Percentiles rank a stretch among this genome's conserved stretches.
phyloP scores from a whole-genome alignment of 2,329 filamentous ascomycete genomes.

The Epichloe bromicola region DNA sequence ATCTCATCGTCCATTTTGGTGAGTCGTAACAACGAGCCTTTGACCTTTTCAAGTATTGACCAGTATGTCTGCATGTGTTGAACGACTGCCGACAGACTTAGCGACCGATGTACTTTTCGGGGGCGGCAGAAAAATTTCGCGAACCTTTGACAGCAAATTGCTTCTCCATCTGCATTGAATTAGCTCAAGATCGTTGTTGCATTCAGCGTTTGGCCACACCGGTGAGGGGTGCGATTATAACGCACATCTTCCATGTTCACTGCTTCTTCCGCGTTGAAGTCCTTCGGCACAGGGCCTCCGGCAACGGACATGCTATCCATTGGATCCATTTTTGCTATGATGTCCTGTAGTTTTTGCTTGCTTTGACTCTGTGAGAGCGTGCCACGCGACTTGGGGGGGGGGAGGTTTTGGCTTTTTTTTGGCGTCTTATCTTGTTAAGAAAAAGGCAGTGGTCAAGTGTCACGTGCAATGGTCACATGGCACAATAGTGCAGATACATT shows the following conservation, averaged over 20 bases:
- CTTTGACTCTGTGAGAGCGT: neutral
- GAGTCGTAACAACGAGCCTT: constrained; percentile 75
- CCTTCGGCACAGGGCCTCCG: constrained; percentile 30
- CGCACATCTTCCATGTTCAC: constrained; percentile 44
- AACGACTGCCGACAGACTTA: constrained; percentile 41
- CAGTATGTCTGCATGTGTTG: constrained; percentile 97
- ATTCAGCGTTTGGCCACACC: neutral
- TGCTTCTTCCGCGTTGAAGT: constrained; percentile 46
- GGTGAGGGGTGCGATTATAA: constrained; percentile 4
- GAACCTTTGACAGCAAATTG: constrained; percentile 94
- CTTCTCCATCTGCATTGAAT: constrained; percentile 69
- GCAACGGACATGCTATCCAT: constrained; percentile 23
- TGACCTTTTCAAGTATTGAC: constrained; percentile 83
- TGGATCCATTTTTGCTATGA: constrained; percentile 21
- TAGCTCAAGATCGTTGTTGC: neutral
- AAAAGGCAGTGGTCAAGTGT: too few species aligned
- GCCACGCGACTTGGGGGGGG: neutral
- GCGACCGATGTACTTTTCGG: neutral
- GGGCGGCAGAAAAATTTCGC: neutral
- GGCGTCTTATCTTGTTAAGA: neutral
- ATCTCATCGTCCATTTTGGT: constrained; percentile 96
- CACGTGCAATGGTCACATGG: too few species aligned
- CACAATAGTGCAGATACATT: too few species aligned
- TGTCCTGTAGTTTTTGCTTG: neutral
- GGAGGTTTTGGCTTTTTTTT: too few species aligned